A percentile compares a stretch with the other conserved stretches of the same genome.
Evolutionary conservation across 805 yeast species (phyloP).

Genomic region (Teunomyces funiuensis): DNA sequence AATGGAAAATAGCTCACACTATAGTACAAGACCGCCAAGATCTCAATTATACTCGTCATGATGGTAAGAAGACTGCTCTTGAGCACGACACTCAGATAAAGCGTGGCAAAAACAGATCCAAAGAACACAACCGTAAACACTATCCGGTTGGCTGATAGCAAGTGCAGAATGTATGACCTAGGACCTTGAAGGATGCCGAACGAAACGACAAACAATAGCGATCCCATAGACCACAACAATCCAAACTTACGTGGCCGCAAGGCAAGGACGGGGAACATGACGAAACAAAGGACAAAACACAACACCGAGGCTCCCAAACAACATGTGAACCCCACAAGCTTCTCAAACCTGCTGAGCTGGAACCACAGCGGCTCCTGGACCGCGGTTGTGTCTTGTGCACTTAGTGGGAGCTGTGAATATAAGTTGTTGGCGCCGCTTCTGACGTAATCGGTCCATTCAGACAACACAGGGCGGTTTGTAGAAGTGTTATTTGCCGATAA

Average conservation of each 20-base stretch:
- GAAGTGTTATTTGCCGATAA: conserved; percentile 9
- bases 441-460: conserved; percentile 46
- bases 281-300: conserved; percentile 79
- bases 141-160: conserved; percentile 71
- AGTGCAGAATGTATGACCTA: conserved; percentile 68
- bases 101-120: conserved; percentile 73
- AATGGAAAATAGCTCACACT: conserved; percentile 93
- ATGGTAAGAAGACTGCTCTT: conserved; percentile 76
- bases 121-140: conserved; percentile 81
- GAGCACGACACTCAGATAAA: conserved; percentile 67
- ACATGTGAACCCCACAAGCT: conserved; percentile 72
- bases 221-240: conserved; percentile 86
- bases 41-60: conserved; percentile 70
- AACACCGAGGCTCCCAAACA: conserved; percentile 75
- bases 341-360: conserved; percentile 70
- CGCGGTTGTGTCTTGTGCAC: conserved; percentile 40
- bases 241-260: conserved; percentile 91
- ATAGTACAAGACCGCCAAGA: conserved; percentile 86
- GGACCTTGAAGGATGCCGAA: conserved; percentile 95
- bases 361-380: conserved; percentile 76
- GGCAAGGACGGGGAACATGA: conserved; percentile 85
- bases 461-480: conserved; percentile 25
- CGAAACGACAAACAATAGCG: conserved; percentile 79
- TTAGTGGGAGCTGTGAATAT: conserved; percentile 66
- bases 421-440: conserved; percentile 51